phyloP scores from a whole-genome alignment of 306 rosid species.

The Luffa acutangula region DNA sequence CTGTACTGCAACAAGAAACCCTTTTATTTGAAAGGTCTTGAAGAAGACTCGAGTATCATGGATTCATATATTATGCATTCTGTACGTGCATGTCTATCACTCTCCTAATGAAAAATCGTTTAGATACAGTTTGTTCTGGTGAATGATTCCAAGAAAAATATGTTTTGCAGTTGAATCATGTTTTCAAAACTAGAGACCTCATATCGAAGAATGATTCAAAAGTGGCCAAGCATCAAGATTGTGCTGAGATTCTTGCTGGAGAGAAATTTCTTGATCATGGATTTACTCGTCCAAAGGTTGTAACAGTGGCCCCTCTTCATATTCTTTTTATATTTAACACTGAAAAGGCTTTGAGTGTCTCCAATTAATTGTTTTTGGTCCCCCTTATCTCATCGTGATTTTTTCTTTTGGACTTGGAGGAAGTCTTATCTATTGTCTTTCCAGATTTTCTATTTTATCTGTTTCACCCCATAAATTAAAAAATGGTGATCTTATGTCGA shows the following conservation, averaged over 20 bases:
- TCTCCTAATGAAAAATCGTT: not conserved
- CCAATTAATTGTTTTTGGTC: not conserved
- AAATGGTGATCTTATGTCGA: not conserved
- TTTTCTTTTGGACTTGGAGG: not conserved
- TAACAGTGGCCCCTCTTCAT: not conserved
- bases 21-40: constrained; percentile 65
- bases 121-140: not conserved
- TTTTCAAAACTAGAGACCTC: constrained; percentile 62
- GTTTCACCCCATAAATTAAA: not conserved
- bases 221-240: constrained; percentile 39
- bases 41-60: constrained; percentile 53
- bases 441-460: not conserved
- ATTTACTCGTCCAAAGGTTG: constrained; percentile 93
- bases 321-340: not conserved
- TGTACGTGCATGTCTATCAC: constrained; percentile 31
- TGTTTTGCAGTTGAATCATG: constrained; percentile 73
- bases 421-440: not conserved
- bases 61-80: constrained; percentile 82
- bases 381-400: not conserved
- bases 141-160: constrained; percentile 7
- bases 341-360: not conserved
- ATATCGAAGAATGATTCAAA: constrained; percentile 63
- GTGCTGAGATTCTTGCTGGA: constrained; percentile 19
- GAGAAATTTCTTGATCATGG: constrained; percentile 78
- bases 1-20: constrained; percentile 79